phyloP scores from a whole-genome alignment of 2,329 filamentous ascomycete genomes.

The Juglanconis sp. region DNA sequence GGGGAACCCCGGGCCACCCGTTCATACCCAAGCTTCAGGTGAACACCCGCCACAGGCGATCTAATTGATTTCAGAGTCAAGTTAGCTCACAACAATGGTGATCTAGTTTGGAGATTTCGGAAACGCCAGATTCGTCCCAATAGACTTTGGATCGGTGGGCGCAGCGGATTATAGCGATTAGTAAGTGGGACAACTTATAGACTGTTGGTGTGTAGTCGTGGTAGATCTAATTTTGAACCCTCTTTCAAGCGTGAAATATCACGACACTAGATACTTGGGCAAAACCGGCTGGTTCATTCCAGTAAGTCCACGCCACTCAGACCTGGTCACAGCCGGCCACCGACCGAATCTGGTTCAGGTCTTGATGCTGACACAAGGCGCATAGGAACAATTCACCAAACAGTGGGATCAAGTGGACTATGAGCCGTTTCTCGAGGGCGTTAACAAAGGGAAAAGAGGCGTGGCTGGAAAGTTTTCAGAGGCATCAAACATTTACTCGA shows the following conservation, averaged over 20 bases:
- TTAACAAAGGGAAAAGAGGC: neutral
- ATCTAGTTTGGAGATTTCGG: neutral
- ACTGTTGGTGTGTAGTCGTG: no score
- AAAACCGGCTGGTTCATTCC: no score
- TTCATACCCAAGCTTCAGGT: neutral
- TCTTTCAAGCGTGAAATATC: no score
- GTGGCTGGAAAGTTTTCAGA: neutral
- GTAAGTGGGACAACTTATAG: neutral
- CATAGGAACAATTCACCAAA: neutral
- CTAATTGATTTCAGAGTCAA: no score
- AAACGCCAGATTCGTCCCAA: neutral
- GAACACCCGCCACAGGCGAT: no score
- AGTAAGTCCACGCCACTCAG: neutral
- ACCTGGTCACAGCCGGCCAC: no score
- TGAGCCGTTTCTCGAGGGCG: neutral
- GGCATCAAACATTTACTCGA: neutral
- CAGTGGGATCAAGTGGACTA: neutral
- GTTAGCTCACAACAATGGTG: neutral
- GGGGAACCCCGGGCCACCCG: neutral
- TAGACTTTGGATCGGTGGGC: neutral
- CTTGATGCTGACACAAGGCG: neutral
- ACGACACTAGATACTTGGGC: no score
- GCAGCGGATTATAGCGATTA: neutral
- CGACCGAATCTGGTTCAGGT: no score
- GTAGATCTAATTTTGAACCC: no score